These are phyloP conservation scores for Russula earlei DNA, from an alignment of 768 basidiomycete genomes.

Conservation along the genomic window DNA sequence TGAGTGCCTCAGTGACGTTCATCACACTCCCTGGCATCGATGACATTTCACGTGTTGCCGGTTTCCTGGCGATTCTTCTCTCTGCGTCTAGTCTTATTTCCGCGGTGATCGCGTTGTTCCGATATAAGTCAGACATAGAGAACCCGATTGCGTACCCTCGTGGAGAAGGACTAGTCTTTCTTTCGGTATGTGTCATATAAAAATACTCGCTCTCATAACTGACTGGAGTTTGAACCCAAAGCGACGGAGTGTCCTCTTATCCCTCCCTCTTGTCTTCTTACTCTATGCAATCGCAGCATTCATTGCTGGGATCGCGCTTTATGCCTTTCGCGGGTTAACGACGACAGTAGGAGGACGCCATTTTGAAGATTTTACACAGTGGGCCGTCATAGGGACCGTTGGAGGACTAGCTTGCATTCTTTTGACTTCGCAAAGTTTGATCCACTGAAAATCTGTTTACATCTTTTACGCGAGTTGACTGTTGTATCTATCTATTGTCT, in stretches of 20 bases:
- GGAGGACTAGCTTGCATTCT: constrained; percentile 56
- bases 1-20: constrained; percentile 77
- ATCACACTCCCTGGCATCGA: constrained; percentile 70
- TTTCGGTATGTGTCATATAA: constrained; percentile 29
- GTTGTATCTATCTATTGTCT: not conserved
- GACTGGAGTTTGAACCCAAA: constrained; percentile 22
- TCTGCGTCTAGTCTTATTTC: constrained; percentile 62
- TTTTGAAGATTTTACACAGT: constrained; percentile 52
- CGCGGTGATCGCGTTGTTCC: constrained; percentile 59
- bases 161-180: constrained; percentile 51
- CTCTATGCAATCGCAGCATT: constrained; percentile 64
- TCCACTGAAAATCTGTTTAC: constrained; percentile 1
- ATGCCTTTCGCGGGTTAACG: constrained; percentile 48
- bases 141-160: constrained; percentile 35
- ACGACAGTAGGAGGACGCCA: constrained; percentile 33
- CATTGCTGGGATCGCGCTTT: constrained; percentile 53
- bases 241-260: constrained; percentile 55
- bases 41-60: constrained; percentile 49
- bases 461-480: not conserved
- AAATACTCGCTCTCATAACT: constrained; percentile 13
- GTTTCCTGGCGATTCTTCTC: constrained; percentile 58
- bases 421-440: constrained; percentile 37
- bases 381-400: constrained; percentile 54
- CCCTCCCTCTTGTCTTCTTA: constrained; percentile 65
- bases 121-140: constrained; percentile 58